Percentiles rank a stretch among this genome's conserved stretches.
phyloP scores from a whole-genome alignment of 768 basidiomycete species.

The Mycena maculata region DNA sequence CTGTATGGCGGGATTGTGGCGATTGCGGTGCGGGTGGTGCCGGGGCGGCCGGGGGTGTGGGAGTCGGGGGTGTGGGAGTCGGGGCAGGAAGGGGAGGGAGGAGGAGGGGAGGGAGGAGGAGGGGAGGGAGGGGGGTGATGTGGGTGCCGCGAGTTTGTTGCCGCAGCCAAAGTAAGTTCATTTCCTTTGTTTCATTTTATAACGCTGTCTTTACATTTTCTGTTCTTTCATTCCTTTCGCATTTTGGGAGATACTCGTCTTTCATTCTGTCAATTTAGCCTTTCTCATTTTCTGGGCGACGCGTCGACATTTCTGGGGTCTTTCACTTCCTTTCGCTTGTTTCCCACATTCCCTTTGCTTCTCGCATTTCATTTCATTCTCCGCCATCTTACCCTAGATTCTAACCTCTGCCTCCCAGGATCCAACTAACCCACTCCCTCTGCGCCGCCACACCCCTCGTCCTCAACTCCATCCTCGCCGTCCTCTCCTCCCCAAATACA shows the following conservation, averaged over 20 bases:
- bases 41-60: constrained; percentile 31
- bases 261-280: too few species aligned
- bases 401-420: not conserved
- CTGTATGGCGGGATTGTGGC: constrained; percentile 26
- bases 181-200: not conserved
- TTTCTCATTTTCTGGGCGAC: too few species aligned
- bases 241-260: too few species aligned
- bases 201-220: not conserved
- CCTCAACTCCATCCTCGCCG: constrained; percentile 72
- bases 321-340: too few species aligned
- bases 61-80: constrained; percentile 55
- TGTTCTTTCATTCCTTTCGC: too few species aligned
- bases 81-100: constrained; percentile 78
- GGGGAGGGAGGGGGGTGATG: constrained; percentile 86
- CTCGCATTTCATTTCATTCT: not conserved
- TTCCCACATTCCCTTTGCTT: too few species aligned
- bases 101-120: constrained; percentile 81
- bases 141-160: constrained; percentile 78
- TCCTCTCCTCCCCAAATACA: constrained; percentile 55
- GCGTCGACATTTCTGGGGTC: not conserved
- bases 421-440: constrained; percentile 70
- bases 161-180: constrained; percentile 62
- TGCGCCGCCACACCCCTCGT: constrained; percentile 78
- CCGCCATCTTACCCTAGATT: not conserved
- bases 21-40: constrained; percentile 22